These are phyloP conservation scores for Priceomyces castillae DNA, from an alignment of 805 yeast genomes.

Conservation along the genomic window DNA sequence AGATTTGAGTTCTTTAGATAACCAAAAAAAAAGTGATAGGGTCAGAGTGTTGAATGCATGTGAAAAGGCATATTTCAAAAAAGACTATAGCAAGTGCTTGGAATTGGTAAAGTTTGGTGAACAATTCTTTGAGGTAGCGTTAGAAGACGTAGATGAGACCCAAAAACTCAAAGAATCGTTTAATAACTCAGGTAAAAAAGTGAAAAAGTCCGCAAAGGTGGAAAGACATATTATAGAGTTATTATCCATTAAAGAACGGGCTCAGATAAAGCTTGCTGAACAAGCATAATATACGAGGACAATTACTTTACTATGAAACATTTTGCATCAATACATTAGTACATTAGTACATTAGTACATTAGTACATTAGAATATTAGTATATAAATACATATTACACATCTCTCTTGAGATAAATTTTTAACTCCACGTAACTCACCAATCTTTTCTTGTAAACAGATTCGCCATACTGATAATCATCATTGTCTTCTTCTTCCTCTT, in stretches of 20 bases:
- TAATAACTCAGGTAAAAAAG: conserved; percentile 20
- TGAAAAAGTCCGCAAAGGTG: conserved; percentile 32
- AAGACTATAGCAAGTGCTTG: conserved; percentile 52
- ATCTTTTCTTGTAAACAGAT: conserved; percentile 37
- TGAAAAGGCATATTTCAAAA: conserved; percentile 58
- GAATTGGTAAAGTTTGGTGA: conserved; percentile 41
- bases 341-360: too few species aligned
- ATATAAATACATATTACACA: neutral
- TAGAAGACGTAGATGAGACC: conserved; percentile 18
- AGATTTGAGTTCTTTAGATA: conserved; percentile 25
- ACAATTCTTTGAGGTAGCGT: conserved; percentile 25
- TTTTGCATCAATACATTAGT: conserved; percentile 33
- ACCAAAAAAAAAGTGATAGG: conserved; percentile 49
- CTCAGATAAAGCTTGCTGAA: neutral
- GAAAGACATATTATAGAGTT: conserved; percentile 54
- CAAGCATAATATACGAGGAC: too few species aligned
- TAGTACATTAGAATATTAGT: too few species aligned
- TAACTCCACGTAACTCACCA: conserved; percentile 48
- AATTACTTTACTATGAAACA: too few species aligned
- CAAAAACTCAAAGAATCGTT: neutral
- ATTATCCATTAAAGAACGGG: conserved; percentile 37
- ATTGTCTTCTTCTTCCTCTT: conserved; percentile 8
- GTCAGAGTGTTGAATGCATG: conserved; percentile 56
- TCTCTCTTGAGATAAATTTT: conserved; percentile 36
- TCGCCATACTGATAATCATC: conserved; percentile 32